Conservation (phyloP, 179 eudicot genomes). For the Sideroxylon spinosum region DNA sequence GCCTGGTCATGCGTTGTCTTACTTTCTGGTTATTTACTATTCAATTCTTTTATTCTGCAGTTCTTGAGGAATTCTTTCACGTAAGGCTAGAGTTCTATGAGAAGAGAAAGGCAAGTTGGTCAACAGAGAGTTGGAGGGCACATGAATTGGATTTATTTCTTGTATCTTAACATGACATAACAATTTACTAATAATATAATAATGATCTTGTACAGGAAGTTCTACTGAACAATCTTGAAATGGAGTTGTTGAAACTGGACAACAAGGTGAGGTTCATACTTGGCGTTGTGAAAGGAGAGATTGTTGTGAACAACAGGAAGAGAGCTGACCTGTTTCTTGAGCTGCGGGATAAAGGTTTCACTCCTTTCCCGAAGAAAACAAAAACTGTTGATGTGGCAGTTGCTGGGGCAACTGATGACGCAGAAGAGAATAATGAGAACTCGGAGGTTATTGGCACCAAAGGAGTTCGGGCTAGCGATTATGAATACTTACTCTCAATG, state of each 20-base stretch:
- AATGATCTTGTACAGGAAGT: constrained; percentile 34
- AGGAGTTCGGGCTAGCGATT: constrained; percentile 46
- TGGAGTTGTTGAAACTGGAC: constrained; percentile 50
- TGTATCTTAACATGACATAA: neutral
- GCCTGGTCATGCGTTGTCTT: neutral
- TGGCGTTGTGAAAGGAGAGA: constrained; percentile 72
- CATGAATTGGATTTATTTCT: neutral
- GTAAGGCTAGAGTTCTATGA: constrained; percentile 59
- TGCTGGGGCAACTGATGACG: constrained; percentile 50
- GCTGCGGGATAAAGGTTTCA: constrained; percentile 61
- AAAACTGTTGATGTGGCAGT: constrained; percentile 42
- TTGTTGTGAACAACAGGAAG: constrained; percentile 73
- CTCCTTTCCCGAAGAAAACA: constrained; percentile 55
- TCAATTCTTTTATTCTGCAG: constrained; percentile 39
- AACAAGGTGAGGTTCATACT: constrained; percentile 80
- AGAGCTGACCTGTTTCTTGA: constrained; percentile 70
- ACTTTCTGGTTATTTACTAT: neutral
- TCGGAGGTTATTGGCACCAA: constrained; percentile 17
- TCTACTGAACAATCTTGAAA: constrained; percentile 48
- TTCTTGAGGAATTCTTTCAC: constrained; percentile 67
- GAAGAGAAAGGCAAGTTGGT: constrained; percentile 58
- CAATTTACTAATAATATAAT: neutral
- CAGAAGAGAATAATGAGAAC: constrained; percentile 33
- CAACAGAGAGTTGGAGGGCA: neutral
- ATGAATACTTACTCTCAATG: constrained; percentile 72